Conservation (phyloP, 768 basidiomycete species). For the Pluteus cervinus region DNA sequence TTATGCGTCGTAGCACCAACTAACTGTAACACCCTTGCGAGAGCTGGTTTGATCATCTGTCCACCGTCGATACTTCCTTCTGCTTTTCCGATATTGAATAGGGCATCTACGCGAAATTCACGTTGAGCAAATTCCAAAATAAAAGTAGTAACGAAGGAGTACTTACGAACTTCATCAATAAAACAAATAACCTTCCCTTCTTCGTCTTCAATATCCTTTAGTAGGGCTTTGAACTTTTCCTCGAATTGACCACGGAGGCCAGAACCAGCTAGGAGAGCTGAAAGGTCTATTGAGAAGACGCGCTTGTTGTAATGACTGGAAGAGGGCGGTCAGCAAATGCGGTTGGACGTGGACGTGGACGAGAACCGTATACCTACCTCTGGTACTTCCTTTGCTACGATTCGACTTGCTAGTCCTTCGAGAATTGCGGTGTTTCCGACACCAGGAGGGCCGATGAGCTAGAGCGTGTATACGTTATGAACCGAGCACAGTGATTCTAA, state of each 20-base stretch:
- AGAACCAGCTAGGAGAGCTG: slow-evolving; percentile 82
- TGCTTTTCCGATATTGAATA: slow-evolving; percentile 86
- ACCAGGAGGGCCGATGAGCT: slow-evolving; percentile 83
- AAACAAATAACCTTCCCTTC: slow-evolving; percentile 84
- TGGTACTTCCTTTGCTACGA: slow-evolving; percentile 85
- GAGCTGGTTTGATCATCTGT: slow-evolving; percentile 89
- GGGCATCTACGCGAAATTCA: slow-evolving; percentile 40
- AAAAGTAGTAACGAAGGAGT: background rate
- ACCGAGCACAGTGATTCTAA: too few relatives aligned
- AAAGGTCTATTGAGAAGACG: slow-evolving; percentile 82
- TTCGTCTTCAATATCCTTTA: slow-evolving; percentile 89
- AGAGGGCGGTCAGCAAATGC: background rate
- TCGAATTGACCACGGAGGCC: slow-evolving; percentile 92
- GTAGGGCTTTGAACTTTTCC: slow-evolving; percentile 85
- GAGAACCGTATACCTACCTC: slow-evolving; percentile 46
- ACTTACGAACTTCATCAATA: slow-evolving; percentile 91
- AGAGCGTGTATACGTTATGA: too few relatives aligned
- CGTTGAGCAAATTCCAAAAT: background rate
- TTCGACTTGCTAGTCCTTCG: slow-evolving; percentile 83
- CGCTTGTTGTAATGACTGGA: slow-evolving; percentile 73
- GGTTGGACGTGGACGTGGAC: background rate
- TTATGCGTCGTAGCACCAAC: slow-evolving; percentile 87
- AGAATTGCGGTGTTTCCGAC: slow-evolving; percentile 92
- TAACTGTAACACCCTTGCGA: slow-evolving; percentile 81
- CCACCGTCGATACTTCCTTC: slow-evolving; percentile 92